These are phyloP conservation scores for Scheffersomyces quercinus DNA, from an alignment of 1,139 yeast genomes.

Conservation along the genomic window DNA sequence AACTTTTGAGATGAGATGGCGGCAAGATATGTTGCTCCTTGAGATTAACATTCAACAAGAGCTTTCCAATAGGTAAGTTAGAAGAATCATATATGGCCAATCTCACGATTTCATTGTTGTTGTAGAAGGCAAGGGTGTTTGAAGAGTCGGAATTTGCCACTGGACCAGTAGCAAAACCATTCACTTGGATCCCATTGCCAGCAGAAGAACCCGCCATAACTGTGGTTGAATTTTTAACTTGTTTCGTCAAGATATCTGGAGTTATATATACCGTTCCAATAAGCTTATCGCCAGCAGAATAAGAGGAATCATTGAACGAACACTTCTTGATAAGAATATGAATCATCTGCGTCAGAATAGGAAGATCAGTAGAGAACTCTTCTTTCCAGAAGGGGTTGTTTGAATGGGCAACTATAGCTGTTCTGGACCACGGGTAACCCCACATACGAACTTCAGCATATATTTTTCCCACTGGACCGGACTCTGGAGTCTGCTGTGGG, in stretches of 20 bases:
- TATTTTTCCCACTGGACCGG: conserved; percentile 30
- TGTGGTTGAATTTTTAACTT: conserved; percentile 35
- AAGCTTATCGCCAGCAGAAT: conserved; percentile 34
- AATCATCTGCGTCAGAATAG: conserved; percentile 55
- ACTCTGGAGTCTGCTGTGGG: conserved; percentile 1
- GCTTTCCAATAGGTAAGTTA: conserved; percentile 55
- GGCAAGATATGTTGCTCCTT: conserved; percentile 63
- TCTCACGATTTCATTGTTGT: conserved; percentile 40
- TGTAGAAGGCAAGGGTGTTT: conserved; percentile 13
- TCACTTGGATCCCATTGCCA: conserved; percentile 27
- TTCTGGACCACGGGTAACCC: conserved; percentile 70
- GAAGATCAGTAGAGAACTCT: conserved; percentile 55
- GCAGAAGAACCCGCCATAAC: conserved; percentile 34
- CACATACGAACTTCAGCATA: conserved; percentile 68
- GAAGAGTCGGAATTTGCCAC: conserved; percentile 9
- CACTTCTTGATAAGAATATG: conserved; percentile 52
- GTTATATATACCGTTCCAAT: conserved; percentile 59
- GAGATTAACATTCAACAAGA: conserved; percentile 55
- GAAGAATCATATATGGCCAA: conserved; percentile 42
- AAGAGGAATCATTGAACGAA: conserved; percentile 18
- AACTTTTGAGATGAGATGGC: conserved; percentile 53
- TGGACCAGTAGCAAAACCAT: conserved; percentile 12
- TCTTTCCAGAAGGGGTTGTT: conserved; percentile 74
- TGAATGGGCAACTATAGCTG: conserved; percentile 55
- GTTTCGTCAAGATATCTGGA: conserved; percentile 52